Conservation (phyloP, 441 rosid species). For the Metrosideros polymorpha region DNA sequence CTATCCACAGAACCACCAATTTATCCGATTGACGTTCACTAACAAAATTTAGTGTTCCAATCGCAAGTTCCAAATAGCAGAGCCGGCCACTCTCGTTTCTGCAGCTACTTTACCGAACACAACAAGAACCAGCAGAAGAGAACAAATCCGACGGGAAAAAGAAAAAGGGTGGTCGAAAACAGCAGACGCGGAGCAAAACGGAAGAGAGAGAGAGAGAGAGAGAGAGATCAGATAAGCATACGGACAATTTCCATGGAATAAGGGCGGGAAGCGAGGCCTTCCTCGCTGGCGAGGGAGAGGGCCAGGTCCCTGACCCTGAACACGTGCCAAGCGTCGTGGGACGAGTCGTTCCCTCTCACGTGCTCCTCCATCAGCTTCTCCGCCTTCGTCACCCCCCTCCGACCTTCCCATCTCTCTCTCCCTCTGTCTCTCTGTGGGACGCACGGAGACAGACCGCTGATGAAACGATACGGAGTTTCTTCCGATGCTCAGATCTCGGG, state of each 20-base stretch:
- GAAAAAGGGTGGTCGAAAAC: neutral
- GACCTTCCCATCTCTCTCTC: neutral
- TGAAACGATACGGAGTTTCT: neutral
- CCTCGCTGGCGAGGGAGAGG: constrained; percentile 67
- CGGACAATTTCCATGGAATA: constrained; percentile 70
- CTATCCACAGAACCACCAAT: neutral
- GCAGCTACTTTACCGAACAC: neutral
- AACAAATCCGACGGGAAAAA: neutral
- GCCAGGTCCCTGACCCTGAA: constrained; percentile 80
- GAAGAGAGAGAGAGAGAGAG: neutral
- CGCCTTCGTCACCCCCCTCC: constrained; percentile 33
- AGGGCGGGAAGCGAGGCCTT: constrained; percentile 62
- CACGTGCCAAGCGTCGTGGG: constrained; percentile 71
- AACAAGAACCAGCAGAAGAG: neutral
- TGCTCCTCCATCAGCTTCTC: constrained; percentile 44
- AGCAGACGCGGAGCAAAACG: neutral
- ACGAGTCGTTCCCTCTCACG: constrained; percentile 79
- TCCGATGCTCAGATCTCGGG: neutral
- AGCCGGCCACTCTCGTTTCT: neutral
- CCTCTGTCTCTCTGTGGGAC: neutral
- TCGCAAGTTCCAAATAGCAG: neutral
- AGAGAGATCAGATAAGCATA: neutral
- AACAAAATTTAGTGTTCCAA: neutral
- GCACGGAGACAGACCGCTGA: neutral
- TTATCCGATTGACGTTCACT: neutral